Base-by-base conservation (phyloP, 2,329 filamentous ascomycete genomes). In the Cyclaneusma minus region DNA sequence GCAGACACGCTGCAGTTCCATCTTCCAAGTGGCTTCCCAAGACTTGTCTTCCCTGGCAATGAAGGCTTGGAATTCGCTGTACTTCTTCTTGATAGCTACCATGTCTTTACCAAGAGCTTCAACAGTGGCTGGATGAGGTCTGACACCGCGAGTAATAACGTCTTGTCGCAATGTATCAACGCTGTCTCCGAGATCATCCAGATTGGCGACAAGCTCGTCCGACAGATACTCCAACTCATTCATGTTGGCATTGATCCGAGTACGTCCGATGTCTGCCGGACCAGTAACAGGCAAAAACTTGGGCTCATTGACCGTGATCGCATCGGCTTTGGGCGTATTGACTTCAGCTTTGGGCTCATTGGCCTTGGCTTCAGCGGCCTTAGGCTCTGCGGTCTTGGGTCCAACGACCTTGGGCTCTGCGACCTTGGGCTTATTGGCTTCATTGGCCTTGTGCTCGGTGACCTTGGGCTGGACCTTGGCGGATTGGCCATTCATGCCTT, bases 11-110 rank as follows among this genome's bases (percentile, higher is more conserved):
- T 95, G 83, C 23, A 98, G 62, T 51, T 95, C 85, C 54, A 91
- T 85, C 65, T 95, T 87, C 89, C 89, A 98, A 37, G 95, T 92
- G 68, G 94, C 94, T 29, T 84, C 94, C 87, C 89, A 98, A 31
- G 94, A 63, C 0, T 89, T 89, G 52, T 93, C 93, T 64, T 98
- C 89, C 24, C 71, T 69, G 41, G 74, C 76, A 56, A 98, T 68
- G 58, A 80, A 92, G 10, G 93, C 85, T 47, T 93, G 81, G 66
- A 98, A 77, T 55, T 81, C 85, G 64, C 82, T 89, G 35, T 98
- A 70, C 45, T 94, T 85, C 45, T 83, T 76, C 25, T 74, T 79
- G 16, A 89, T 73, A 29, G 63, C 55, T 25, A 74, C 72, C 35
- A 98, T 84, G 41, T 95, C 87, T 53, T 89, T 91, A 38, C 78